These are phyloP conservation scores for Nepenthes alata DNA, from an alignment of 179 eudicot genomes.

Conservation along the genomic window DNA sequence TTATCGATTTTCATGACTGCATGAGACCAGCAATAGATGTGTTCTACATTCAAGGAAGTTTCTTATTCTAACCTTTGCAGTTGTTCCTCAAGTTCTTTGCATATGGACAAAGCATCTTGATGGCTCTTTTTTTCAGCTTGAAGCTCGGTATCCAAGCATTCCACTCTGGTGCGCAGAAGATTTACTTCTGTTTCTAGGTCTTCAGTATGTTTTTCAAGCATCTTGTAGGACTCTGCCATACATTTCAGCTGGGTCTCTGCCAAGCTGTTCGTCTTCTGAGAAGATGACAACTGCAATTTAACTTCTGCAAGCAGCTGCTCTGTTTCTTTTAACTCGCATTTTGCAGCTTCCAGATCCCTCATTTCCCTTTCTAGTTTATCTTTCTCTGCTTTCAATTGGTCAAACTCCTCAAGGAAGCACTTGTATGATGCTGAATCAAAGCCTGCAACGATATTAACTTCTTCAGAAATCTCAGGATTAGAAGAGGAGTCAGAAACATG, in stretches of 20 bases:
- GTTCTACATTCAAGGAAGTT: background rate
- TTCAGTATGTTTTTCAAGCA: slow-evolving; percentile 70
- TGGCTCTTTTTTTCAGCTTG: slow-evolving; percentile 49
- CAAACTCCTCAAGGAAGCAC: slow-evolving; percentile 66
- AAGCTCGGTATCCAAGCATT: slow-evolving; percentile 52
- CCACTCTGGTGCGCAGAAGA: slow-evolving; percentile 35
- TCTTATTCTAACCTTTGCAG: slow-evolving; percentile 54
- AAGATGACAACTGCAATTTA: slow-evolving; percentile 53
- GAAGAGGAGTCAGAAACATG: slow-evolving; percentile 59
- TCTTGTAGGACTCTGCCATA: slow-evolving; percentile 89
- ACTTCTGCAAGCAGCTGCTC: slow-evolving; percentile 59
- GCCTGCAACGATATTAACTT: slow-evolving; percentile 53
- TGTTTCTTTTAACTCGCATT: slow-evolving; percentile 49
- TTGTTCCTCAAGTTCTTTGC: slow-evolving; percentile 74
- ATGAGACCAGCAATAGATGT: too few species aligned
- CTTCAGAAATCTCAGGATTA: slow-evolving; percentile 73
- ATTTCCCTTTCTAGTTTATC: slow-evolving; percentile 44
- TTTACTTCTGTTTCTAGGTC: slow-evolving; percentile 58
- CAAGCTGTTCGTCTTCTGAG: slow-evolving; percentile 59
- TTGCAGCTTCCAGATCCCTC: slow-evolving; percentile 51
- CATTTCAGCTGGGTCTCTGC: slow-evolving; percentile 95
- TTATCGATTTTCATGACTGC: too few species aligned
- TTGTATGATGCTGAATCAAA: slow-evolving; percentile 46
- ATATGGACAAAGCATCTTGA: slow-evolving; percentile 56
- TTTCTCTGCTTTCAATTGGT: slow-evolving; percentile 61